Evolutionary conservation across 345 rosid genomes (phyloP).

Genomic region (Moringa oleifera): DNA sequence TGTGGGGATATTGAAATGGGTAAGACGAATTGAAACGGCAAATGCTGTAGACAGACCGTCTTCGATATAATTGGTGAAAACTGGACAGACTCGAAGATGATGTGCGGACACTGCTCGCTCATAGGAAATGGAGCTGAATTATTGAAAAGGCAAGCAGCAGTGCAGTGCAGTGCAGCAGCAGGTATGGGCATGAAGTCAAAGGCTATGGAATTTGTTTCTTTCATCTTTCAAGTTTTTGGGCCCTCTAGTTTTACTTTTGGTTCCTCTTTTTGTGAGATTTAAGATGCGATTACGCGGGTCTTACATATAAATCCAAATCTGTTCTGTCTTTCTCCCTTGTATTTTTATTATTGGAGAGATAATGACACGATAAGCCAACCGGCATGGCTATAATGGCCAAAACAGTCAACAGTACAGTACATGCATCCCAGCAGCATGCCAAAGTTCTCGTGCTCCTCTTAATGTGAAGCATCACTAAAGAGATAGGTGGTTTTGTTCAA

Average conservation of each 20-base stretch:
- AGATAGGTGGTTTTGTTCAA: too few relatives aligned
- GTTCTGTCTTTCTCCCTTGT: too few relatives aligned
- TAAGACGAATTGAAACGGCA: too few relatives aligned
- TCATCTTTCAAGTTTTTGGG: constrained; percentile 8
- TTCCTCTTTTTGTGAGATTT: constrained; percentile 7
- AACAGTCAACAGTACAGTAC: too few relatives aligned
- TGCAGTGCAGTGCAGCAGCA: too few relatives aligned
- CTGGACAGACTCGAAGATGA: constrained; percentile 2
- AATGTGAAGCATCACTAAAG: too few relatives aligned
- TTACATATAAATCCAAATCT: neutral
- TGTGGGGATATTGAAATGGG: neutral
- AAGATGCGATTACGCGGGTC: constrained; percentile 7
- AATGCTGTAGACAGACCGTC: too few relatives aligned
- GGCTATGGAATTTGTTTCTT: constrained; percentile 8
- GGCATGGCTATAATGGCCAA: too few relatives aligned
- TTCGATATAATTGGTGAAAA: too few relatives aligned
- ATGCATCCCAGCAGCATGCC: too few relatives aligned
- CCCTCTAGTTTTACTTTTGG: constrained; percentile 2
- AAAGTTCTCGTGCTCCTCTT: too few relatives aligned
- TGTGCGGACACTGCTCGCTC: neutral
- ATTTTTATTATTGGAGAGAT: too few relatives aligned
- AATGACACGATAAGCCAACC: neutral
- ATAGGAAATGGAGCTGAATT: constrained; percentile 2
- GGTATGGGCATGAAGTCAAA: constrained; percentile 11
- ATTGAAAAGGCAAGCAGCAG: neutral